Evolutionary conservation across 192 early-diverging fungal genomes (phyloP).

Genomic region (Umbelopsis vinacea): DNA sequence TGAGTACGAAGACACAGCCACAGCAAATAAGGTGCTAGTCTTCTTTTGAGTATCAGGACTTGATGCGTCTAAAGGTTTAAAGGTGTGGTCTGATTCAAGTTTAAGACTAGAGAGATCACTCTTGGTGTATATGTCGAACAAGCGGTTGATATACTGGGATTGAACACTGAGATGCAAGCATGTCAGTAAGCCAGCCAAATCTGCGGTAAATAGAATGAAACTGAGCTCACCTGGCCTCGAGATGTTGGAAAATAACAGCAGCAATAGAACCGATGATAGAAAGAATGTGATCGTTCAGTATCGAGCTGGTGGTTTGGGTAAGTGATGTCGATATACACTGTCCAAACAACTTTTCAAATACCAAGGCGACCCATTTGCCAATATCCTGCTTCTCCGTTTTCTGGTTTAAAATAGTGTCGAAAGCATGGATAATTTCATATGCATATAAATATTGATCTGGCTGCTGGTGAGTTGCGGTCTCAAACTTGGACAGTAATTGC

Average conservation of each 20-base stretch:
- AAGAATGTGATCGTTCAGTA: slow-evolving; percentile 40
- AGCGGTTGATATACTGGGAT: slow-evolving; percentile 42
- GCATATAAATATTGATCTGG: slow-evolving; percentile 49
- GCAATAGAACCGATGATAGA: slow-evolving; percentile 46
- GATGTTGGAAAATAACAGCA: slow-evolving; percentile 43
- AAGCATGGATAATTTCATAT: slow-evolving; percentile 46
- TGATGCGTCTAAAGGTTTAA: slow-evolving; percentile 14
- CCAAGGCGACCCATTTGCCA: slow-evolving; percentile 38
- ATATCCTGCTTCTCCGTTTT: slow-evolving; percentile 45
- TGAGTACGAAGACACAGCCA: slow-evolving; percentile 26
- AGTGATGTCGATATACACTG: slow-evolving; percentile 49
- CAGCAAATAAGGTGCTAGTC: slow-evolving; percentile 22
- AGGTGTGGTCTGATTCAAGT: background rate
- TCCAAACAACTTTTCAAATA: slow-evolving; percentile 48
- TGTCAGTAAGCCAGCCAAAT: background rate
- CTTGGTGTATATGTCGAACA: slow-evolving; percentile 50
- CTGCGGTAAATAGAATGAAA: background rate
- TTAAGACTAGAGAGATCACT: slow-evolving; percentile 40
- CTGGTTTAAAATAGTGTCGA: slow-evolving; percentile 46
- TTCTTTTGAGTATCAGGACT: slow-evolving; percentile 22
- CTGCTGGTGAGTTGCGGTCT: slow-evolving; percentile 27
- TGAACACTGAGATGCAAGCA: slow-evolving; percentile 37
- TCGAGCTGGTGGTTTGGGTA: slow-evolving; percentile 23
- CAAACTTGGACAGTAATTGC: slow-evolving; percentile 56
- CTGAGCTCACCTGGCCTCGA: slow-evolving; percentile 48